Evolutionary conservation across 768 basidiomycete genomes (phyloP).

Genomic region (Sistotremastrum suecicum): DNA sequence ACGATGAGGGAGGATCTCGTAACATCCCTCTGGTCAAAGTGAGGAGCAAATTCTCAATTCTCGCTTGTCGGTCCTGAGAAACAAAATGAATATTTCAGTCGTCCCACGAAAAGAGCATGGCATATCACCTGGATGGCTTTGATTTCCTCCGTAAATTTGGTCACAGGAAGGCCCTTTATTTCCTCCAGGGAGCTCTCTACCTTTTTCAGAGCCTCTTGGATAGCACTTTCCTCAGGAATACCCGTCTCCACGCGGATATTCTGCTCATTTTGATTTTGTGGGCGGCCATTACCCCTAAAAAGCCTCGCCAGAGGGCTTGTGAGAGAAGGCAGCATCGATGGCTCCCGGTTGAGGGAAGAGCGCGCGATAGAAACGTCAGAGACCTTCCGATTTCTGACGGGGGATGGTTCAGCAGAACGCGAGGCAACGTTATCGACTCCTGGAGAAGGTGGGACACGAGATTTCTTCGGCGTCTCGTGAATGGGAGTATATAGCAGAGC

Average conservation of each 20-base stretch:
- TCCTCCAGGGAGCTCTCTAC: constrained; percentile 53
- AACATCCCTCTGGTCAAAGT: constrained; percentile 13
- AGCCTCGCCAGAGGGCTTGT: constrained; percentile 14
- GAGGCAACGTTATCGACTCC: constrained; percentile 1
- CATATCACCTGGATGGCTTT: constrained; percentile 59
- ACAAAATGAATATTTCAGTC: neutral
- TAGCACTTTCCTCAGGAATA: constrained; percentile 14
- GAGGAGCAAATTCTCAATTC: constrained; percentile 16
- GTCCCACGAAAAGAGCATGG: neutral
- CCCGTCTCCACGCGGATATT: constrained; percentile 9
- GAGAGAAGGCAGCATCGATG: constrained; percentile 12
- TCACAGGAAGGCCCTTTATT: constrained; percentile 47
- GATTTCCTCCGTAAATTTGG: constrained; percentile 62
- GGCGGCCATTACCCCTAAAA: constrained; percentile 7
- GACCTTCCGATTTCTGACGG: constrained; percentile 3
- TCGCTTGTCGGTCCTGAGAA: constrained; percentile 13
- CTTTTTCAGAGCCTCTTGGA: constrained; percentile 34
- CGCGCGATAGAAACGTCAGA: neutral
- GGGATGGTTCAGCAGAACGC: constrained; percentile 24
- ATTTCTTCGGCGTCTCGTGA: too few species aligned
- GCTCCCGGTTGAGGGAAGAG: constrained; percentile 13
- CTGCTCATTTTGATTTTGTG: neutral
- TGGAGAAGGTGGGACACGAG: neutral
- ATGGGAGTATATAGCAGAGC: constrained; percentile 18
- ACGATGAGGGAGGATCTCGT: constrained; percentile 1